Percentiles rank a stretch among this genome's conserved stretches.
These are phyloP conservation scores for Boletus insuetus DNA, from an alignment of 768 basidiomycete species.

Conservation along the genomic window DNA sequence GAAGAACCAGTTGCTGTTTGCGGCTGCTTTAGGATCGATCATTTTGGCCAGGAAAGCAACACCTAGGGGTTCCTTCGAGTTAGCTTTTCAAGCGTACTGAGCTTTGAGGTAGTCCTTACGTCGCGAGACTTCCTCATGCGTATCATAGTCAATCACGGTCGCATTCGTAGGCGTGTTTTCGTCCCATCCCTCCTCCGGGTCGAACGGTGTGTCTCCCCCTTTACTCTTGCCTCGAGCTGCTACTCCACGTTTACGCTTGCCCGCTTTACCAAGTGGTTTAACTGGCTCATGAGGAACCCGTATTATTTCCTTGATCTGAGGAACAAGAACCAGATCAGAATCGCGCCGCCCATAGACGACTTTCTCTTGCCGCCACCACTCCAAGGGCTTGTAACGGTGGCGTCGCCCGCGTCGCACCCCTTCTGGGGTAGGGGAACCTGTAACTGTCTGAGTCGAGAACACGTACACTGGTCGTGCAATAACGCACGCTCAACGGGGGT, in stretches of 20 bases:
- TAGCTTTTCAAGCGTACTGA: not conserved
- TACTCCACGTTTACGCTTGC: conserved; percentile 34
- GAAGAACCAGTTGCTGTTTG: conserved; percentile 73
- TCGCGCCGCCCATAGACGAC: conserved; percentile 73
- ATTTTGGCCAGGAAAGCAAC: conserved; percentile 74
- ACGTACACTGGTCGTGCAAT: not conserved
- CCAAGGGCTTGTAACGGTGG: conserved; percentile 68
- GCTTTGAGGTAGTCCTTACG: conserved; percentile 51
- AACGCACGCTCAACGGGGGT: conserved; percentile 27
- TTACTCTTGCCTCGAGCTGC: conserved; percentile 36
- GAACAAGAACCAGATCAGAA: conserved; percentile 50
- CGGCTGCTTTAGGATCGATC: conserved; percentile 59
- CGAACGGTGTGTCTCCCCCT: conserved; percentile 29
- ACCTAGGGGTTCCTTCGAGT: conserved; percentile 42
- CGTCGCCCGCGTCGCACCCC: conserved; percentile 74
- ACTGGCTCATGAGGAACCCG: conserved; percentile 51
- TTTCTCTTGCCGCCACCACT: conserved; percentile 92
- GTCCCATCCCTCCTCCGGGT: conserved; percentile 84
- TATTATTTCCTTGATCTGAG: conserved; percentile 66
- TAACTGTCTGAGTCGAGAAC: conserved; percentile 7
- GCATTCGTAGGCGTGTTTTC: conserved; percentile 66
- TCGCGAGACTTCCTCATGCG: conserved; percentile 57
- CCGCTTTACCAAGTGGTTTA: conserved; percentile 44
- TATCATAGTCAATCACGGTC: conserved; percentile 64
- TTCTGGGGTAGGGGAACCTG: conserved; percentile 29